Evolutionary conservation across 768 basidiomycete species (phyloP), one percentile per base, ranked within the genome.

Genomic region (Chalciporus piperatus): DNA sequence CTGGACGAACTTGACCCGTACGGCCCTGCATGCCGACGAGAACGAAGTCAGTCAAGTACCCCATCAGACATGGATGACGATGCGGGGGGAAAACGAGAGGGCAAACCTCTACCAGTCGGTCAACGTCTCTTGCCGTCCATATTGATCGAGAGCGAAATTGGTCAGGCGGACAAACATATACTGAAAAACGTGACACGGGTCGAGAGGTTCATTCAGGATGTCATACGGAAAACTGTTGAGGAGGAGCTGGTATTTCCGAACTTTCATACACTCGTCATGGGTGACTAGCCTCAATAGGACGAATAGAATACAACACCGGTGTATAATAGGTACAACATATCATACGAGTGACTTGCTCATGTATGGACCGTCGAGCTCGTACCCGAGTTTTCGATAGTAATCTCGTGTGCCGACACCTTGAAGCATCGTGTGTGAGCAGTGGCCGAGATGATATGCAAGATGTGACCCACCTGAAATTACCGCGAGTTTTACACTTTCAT

Each of bases 231-330:
- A 68, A 95, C 93, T 2, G 72, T 99, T 41, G 94, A 97, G 66
- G 96, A 97, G 62, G 95, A 97, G 70, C 77, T 98, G 16, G 92
- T 97, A 6, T 98, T 94, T 70, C 95, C 95, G 19, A 97, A 96
- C 67, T 98, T 92, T 69, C 92, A 95, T 71, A 95, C 93, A 0
- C 62, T 85, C 51, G 64, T 87, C 17, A 73, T 83, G 71, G 76
- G 72, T 1, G 79, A 81, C 9, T 61, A 63, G 54, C 52, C 51
- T 11, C 49, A 41, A 44, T 52, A 52, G 42, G 32, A 27, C 30
- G 22, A 43, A 45, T 33, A 40, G 28, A 33, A 42, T 43, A 30
- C 19, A n/a, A 32, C 32, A 40, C 54, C 44, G 48, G 44, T 40
- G 52, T 61, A 56, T 47, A 59, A 23, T 41, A 27, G 20, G 9